A percentile compares a stretch with the other conserved stretches of the same genome.
Evolutionary conservation across 2,329 filamentous ascomycete genomes (phyloP).

Genomic region (Botrytis sinoallii): DNA sequence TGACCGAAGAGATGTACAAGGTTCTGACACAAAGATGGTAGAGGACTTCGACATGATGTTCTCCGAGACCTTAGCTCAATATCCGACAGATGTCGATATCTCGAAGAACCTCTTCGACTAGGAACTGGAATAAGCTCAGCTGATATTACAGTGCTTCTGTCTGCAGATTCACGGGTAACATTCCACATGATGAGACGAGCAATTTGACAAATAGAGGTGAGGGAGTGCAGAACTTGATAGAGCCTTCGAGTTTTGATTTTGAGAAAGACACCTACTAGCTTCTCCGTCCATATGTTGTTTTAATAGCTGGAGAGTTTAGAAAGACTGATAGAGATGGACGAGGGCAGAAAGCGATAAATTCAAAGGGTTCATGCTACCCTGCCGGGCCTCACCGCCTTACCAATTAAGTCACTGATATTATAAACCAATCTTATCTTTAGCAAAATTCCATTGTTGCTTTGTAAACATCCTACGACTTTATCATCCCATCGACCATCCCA

Average conservation of each 20-base stretch:
- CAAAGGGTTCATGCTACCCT: not conserved
- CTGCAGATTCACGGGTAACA: not conserved
- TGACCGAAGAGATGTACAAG: not conserved
- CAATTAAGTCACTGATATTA: constrained; percentile 9
- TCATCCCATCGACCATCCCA: not conserved
- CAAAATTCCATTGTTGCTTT: constrained; percentile 13
- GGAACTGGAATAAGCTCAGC: not conserved
- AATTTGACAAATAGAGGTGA: not conserved
- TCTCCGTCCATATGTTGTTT: not conserved
- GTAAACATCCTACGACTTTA: constrained; percentile 12
- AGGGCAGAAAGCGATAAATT: not conserved
- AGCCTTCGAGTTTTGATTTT: not conserved
- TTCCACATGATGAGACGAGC: not conserved
- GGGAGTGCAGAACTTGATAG: not conserved
- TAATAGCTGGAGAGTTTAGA: not conserved
- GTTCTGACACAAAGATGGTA: not conserved
- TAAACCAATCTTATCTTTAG: not conserved
- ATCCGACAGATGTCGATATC: not conserved
- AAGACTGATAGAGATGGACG: not conserved
- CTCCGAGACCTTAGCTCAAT: not conserved
- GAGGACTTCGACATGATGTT: not conserved
- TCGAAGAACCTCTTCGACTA: not conserved
- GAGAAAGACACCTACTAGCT: not conserved
- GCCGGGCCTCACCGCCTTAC: constrained; percentile 15
- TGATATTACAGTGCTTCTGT: not conserved